phyloP scores from a whole-genome alignment of 2,329 filamentous ascomycete species.

The Penicillium sp. region DNA sequence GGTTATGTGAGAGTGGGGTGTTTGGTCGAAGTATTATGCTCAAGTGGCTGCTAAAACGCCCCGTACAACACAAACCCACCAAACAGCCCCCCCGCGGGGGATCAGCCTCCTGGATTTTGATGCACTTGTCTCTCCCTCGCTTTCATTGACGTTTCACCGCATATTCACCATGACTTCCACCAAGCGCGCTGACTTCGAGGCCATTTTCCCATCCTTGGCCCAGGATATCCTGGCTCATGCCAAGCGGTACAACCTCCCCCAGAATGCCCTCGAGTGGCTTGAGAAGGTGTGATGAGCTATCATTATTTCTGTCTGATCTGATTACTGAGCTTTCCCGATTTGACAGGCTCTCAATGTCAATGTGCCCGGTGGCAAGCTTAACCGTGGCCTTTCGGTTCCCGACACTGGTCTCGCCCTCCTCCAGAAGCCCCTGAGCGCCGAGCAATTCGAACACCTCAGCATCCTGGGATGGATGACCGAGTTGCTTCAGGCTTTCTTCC shows the following conservation, averaged over 20 bases:
- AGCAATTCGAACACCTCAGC: constrained; percentile 86
- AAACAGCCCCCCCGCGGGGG: constrained; percentile 25
- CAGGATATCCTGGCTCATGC: constrained; percentile 78
- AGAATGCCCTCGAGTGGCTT: constrained; percentile 82
- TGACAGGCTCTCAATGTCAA: constrained; percentile 78
- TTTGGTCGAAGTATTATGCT: not conserved
- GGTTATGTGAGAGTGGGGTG: not conserved
- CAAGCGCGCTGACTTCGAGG: constrained; percentile 74
- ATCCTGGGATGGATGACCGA: constrained; percentile 97
- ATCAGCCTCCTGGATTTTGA: constrained; percentile 5
- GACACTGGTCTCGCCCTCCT: constrained; percentile 84
- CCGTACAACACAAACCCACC: constrained; percentile 23
- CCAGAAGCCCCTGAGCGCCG: constrained; percentile 67
- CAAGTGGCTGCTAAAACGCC: not conserved
- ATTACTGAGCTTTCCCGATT: constrained; percentile 4
- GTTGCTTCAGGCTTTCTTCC: constrained; percentile 97
- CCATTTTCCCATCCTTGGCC: constrained; percentile 82
- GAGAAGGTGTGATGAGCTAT: constrained; percentile 60
- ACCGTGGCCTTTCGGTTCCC: constrained; percentile 96
- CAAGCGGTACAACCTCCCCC: constrained; percentile 77
- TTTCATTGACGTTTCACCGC: constrained; percentile 6
- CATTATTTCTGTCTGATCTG: too few species aligned
- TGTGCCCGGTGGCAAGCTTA: constrained; percentile 92
- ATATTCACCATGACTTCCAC: constrained; percentile 66
- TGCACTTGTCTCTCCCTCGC: constrained; percentile 7